Evolutionary conservation across 768 basidiomycete species (phyloP).

Genomic region (Tylopilus rubrobrunneus): DNA sequence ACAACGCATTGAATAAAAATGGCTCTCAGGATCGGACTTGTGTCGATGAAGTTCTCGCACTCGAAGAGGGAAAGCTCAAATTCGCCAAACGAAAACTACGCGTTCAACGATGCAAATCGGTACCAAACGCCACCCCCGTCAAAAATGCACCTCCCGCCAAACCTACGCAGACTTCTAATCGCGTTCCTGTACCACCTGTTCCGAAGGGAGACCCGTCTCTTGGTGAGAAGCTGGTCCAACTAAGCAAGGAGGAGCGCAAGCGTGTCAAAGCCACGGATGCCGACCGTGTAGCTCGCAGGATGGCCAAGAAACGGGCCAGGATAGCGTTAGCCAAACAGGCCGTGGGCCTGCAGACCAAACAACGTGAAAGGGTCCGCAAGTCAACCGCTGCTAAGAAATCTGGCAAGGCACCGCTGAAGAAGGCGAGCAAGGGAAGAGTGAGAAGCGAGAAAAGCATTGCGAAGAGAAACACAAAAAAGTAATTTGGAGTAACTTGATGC

Average conservation of each 20-base stretch:
- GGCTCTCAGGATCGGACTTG: slow-evolving; percentile 73
- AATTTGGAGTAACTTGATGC: too few relatives aligned
- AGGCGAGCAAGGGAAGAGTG: slow-evolving; percentile 42
- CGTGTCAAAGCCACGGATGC: slow-evolving; percentile 72
- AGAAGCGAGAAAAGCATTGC: slow-evolving; percentile 51
- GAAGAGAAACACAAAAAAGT: slow-evolving; percentile 62
- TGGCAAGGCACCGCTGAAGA: slow-evolving; percentile 13
- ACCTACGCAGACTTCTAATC: background rate
- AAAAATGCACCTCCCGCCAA: slow-evolving; percentile 7
- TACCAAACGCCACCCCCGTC: slow-evolving; percentile 38
- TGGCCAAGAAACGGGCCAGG: slow-evolving; percentile 87
- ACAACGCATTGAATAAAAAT: background rate
- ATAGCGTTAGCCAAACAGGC: slow-evolving; percentile 44
- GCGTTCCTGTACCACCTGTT: slow-evolving; percentile 14
- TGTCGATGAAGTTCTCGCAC: slow-evolving; percentile 86
- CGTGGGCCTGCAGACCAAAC: slow-evolving; percentile 37
- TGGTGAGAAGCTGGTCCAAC: slow-evolving; percentile 69
- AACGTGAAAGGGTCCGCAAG: slow-evolving; percentile 49
- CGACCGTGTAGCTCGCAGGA: slow-evolving; percentile 74
- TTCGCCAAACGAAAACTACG: slow-evolving; percentile 92
- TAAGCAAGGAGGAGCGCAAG: slow-evolving; percentile 87
- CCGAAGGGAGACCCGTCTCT: slow-evolving; percentile 82
- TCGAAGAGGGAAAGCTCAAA: slow-evolving; percentile 74
- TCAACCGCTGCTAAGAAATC: slow-evolving; percentile 23
- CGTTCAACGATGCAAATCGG: slow-evolving; percentile 85